Evolutionary conservation across 371 early-diverging fungal genomes (phyloP), one percentile per base, ranked within the genome.

Genomic region (Mucor velutinosus): DNA sequence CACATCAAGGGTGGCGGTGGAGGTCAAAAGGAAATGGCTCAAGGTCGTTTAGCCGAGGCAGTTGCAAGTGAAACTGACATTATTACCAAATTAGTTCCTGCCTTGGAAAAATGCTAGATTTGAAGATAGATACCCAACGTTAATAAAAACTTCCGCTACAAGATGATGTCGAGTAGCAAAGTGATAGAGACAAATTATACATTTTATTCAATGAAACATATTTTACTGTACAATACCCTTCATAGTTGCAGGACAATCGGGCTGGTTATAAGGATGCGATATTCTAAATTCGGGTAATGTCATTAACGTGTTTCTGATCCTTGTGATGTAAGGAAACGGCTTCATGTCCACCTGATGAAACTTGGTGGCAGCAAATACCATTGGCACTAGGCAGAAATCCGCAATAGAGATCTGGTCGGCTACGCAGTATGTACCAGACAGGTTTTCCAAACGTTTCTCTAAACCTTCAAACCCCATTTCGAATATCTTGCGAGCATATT

Each of bases 361-460:
- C 30, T 94, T 81, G 7, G 51, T 51, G 0, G 93, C 96, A 74
- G 95, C 94, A 77, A 84, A 91, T 14, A 88, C 83, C 83, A 94
- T 94, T 5, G 96, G 95, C 4, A 90, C 86, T 30, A 97, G 81
- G 60, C 81, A 87, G 32, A 92, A 78, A 77, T 97, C 97, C 0
- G 95, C 96, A 69, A 95, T 62, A 1, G 95, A 93, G 41, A 97
- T 79, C 30, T 87, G 69, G 67, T 95, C 92, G 15, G 95, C 97
- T 58, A 89, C 80, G 61, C 92, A 91, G 75, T 91, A 96, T 39
- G 75, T 83, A 33, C 94, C 95, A 0, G 92, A 86, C 1, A 86
- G 78, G 37, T 76, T 60, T 57, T 71, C 80, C 23, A 95, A 79
- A 55, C 85, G 70, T 41, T 69, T 81, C 67, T 97, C 96, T 47